A percentile compares a stretch with the other conserved stretches of the same genome.
phyloP scores from a whole-genome alignment of 2,329 filamentous ascomycete genomes.

The Rugonectria rugulosa region DNA sequence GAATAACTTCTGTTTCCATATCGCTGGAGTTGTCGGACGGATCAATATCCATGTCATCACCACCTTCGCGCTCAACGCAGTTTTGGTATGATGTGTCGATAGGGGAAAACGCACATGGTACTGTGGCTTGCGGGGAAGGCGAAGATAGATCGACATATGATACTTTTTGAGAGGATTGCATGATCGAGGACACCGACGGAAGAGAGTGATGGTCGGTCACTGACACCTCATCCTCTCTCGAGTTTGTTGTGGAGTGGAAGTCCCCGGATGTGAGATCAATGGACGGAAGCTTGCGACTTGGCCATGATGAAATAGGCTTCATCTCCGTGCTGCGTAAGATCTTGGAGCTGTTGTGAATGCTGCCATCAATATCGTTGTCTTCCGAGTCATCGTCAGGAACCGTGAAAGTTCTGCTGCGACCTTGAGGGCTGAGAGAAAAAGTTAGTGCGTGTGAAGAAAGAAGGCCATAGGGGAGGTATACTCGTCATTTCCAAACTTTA shows the following conservation, averaged over 20 bases:
- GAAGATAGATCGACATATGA: conserved; percentile 11
- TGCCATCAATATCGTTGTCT: conserved; percentile 39
- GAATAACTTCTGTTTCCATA: conserved; percentile 28
- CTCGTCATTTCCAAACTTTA: conserved; percentile 40
- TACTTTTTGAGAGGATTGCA: background rate
- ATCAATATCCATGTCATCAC: conserved; percentile 13
- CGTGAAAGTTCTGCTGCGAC: conserved; percentile 45
- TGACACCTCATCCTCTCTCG: conserved; percentile 22
- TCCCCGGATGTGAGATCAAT: conserved; percentile 37
- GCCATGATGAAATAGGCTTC: no score
- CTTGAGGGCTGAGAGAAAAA: conserved; percentile 31
- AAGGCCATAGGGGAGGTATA: conserved; percentile 19
- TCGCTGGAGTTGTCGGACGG: conserved; percentile 25
- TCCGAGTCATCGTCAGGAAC: conserved; percentile 54
- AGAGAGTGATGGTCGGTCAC: no score
- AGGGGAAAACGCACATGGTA: conserved; percentile 6
- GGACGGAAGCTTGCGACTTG: no score
- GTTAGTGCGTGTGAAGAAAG: conserved; percentile 23
- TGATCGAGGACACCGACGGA: background rate
- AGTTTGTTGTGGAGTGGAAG: conserved; percentile 23
- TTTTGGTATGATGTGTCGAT: conserved; percentile 16
- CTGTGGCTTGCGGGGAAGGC: conserved; percentile 13
- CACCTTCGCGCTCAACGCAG: conserved; percentile 8
- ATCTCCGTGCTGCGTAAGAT: conserved; percentile 42
- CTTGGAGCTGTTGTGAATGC: conserved; percentile 36